Conservation (phyloP, 1,139 yeast genomes). For the Candida tunisiensis region DNA sequence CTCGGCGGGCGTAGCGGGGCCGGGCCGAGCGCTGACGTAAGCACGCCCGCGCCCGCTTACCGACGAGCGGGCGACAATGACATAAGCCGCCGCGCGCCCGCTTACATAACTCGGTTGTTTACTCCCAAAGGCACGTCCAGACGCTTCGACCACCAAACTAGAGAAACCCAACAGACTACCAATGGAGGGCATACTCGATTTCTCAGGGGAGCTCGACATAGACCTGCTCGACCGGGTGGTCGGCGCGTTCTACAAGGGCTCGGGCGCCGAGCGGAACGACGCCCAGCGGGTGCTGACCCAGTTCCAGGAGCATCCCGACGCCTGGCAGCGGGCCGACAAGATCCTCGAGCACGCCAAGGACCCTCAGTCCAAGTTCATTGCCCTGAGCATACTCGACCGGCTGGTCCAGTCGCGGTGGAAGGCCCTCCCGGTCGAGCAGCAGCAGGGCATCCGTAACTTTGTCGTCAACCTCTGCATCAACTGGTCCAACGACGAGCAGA, state of each 20-base stretch:
- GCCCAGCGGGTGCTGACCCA: constrained; percentile 77
- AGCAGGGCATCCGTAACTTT: constrained; percentile 73
- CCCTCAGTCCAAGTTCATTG: constrained; percentile 74
- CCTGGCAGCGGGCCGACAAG: constrained; percentile 91
- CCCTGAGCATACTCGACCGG: constrained; percentile 76
- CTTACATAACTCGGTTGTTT: too few species aligned
- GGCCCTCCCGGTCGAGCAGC: constrained; percentile 70
- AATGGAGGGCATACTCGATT: constrained; percentile 85
- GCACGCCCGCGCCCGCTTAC: background rate
- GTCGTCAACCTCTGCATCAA: constrained; percentile 87
- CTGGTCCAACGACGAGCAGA: constrained; percentile 73
- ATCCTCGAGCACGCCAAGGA: constrained; percentile 65
- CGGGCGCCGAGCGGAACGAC: constrained; percentile 60
- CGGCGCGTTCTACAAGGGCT: constrained; percentile 69
- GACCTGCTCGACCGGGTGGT: constrained; percentile 70
- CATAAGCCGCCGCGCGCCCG: too few species aligned
- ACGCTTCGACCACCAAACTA: background rate
- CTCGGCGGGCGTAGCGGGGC: too few species aligned
- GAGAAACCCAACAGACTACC: background rate
- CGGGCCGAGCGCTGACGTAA: too few species aligned
- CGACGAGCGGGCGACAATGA: background rate
- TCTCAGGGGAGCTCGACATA: constrained; percentile 70
- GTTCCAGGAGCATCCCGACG: constrained; percentile 88
- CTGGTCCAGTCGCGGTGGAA: constrained; percentile 90
- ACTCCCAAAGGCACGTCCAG: too few species aligned